phyloP scores from a whole-genome alignment of 73 alveolate genomes.

The Stentor coeruleus region DNA sequence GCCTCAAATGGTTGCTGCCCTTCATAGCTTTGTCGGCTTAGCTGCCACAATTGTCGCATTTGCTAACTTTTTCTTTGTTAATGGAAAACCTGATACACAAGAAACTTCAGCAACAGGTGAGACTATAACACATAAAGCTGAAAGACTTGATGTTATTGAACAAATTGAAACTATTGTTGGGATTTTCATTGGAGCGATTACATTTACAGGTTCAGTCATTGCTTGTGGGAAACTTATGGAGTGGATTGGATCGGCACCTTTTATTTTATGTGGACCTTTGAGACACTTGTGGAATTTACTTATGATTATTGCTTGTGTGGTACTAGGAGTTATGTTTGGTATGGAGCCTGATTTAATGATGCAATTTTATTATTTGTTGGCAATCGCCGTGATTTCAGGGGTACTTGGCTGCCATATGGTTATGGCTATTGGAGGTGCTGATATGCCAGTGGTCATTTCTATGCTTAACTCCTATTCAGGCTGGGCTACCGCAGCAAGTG shows the following conservation, averaged over 20 bases:
- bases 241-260: background rate
- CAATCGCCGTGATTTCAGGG: background rate
- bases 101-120: conserved; percentile 39
- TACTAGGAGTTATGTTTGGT: background rate
- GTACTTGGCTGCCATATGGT: conserved; percentile 31
- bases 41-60: too few species aligned
- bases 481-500: conserved; percentile 66
- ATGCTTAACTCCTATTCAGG: conserved; percentile 73
- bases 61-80: too few species aligned
- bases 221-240: conserved; percentile 58
- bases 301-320: too few species aligned
- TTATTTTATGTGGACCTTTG: background rate
- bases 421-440: conserved; percentile 80
- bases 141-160: conserved; percentile 43
- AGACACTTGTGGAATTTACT: conserved; percentile 8
- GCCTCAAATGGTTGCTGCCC: conserved; percentile 36
- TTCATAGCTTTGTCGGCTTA: conserved; percentile 35
- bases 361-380: background rate
- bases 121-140: conserved; percentile 42
- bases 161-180: conserved; percentile 51
- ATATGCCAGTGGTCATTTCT: conserved; percentile 81
- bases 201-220: conserved; percentile 64
- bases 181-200: too few species aligned
- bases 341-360: too few species aligned
- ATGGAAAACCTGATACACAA: conserved; percentile 34